Base-by-base conservation (phyloP, 441 rosid genomes). In the Gossypium gossypioides region DNA sequence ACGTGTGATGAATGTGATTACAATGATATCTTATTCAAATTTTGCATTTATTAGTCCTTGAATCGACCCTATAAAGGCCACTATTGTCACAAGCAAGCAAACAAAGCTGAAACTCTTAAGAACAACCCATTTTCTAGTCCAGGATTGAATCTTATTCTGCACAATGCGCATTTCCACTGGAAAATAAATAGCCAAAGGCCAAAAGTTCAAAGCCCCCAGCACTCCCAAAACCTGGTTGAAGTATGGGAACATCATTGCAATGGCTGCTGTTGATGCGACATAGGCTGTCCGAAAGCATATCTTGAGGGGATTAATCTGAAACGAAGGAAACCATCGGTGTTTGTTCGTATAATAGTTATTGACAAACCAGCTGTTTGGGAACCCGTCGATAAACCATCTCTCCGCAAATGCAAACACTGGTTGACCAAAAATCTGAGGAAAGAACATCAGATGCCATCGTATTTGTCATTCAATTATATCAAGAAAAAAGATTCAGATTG, bases 131-230 rank as follows among this genome's bases (percentile, higher is more conserved):
- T 78, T 78, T 67, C 82, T 77, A 3, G 92, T 84, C 97, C 97
- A 88, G 50, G 80, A 72, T 5, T 56, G 72, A 48, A 86, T 78
- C 75, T 84, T 90, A 81, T 72, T 88, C 84, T 86, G 93, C 84
- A 82, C 85, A 40, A 86, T 75, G 75, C 87, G 84, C 89, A 90
- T 92, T 77, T 89, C 95, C 87, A 92, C 91, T 0, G 97, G 97
- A 21, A 90, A 92, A 78, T 92, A 80, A 29, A 90, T 75, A 12
- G 86, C 81, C 75, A 90, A 69, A 3, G 97, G 97, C 97, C 97
- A 90, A 67, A 92, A 92, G 72, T 78, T 84, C 74, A 92, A 9
- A 1, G 93, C 93, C 1, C 97, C 97, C 32, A 89, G 37, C 42
- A 89, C 80, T 74, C 89, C 97, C 19, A 90, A 48, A 1, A 92